Conservation (phyloP, 2,329 filamentous ascomycete genomes). For the Hortaea werneckii region DNA sequence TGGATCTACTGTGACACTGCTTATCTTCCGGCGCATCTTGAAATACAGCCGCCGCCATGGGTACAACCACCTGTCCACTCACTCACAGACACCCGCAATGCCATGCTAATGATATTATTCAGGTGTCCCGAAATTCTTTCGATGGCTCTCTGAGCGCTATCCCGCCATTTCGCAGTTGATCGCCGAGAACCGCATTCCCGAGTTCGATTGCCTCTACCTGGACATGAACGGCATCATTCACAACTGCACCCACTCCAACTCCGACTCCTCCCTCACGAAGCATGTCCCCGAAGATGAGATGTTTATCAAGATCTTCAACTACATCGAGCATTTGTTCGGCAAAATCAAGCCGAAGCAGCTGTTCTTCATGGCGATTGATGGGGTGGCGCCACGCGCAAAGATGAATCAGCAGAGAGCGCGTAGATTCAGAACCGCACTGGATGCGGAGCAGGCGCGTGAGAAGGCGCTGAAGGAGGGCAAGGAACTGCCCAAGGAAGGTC, state of each 20-base stretch:
- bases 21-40: conserved; percentile 11
- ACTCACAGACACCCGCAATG: too few species aligned
- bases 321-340: conserved; percentile 96
- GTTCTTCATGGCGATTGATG: conserved; percentile 99
- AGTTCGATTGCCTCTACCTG: conserved; percentile 95
- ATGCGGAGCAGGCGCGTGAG: conserved; percentile 79
- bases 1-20: conserved; percentile 3
- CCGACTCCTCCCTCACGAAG: conserved; percentile 81
- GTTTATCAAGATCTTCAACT: conserved; percentile 99
- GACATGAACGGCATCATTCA: conserved; percentile 99
- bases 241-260: conserved; percentile 97
- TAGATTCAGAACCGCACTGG: conserved; percentile 87
- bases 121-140: conserved; percentile 87
- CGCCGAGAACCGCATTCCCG: conserved; percentile 95
- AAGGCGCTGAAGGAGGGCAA: conserved; percentile 84
- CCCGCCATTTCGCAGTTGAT: conserved; percentile 97
- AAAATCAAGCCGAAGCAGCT: conserved; percentile 98
- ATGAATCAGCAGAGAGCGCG: conserved; percentile 99
- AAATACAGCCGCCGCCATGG: conserved; percentile 26
- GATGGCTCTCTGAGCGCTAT: conserved; percentile 99
- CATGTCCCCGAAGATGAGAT: conserved; percentile 96
- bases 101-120: conserved; percentile 30
- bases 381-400: conserved; percentile 93
- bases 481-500: conserved; percentile 87
- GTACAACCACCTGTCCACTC: conserved; percentile 10